Evolutionary conservation across 2,329 filamentous ascomycete species (phyloP).

Genomic region (Venturia aucupariae): DNA sequence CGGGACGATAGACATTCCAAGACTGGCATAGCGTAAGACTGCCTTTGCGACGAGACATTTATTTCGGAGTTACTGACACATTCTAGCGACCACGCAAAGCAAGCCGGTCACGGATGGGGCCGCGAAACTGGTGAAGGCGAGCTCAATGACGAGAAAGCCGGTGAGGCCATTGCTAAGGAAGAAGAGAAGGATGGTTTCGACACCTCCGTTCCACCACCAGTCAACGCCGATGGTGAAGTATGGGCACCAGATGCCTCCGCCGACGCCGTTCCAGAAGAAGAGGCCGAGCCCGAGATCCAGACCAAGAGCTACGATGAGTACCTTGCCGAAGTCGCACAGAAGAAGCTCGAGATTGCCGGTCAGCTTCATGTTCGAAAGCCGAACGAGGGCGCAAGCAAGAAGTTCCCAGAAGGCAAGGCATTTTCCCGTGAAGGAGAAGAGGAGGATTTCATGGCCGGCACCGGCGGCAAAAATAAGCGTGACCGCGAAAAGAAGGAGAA

Average conservation of each 20-base stretch:
- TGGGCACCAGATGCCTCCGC: constrained; percentile 18
- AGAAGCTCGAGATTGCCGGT: constrained; percentile 64
- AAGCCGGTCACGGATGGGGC: constrained; percentile 84
- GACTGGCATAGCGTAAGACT: constrained; percentile 48
- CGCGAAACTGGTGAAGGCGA: constrained; percentile 71
- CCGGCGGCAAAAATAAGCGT: constrained; percentile 66
- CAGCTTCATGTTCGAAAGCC: constrained; percentile 69
- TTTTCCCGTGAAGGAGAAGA: constrained; percentile 48
- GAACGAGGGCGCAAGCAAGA: constrained; percentile 92
- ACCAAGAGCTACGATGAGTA: constrained; percentile 85
- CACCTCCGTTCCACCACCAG: constrained; percentile 32
- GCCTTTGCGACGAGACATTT: not conserved
- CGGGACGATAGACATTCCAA: constrained; percentile 54
- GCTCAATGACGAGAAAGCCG: constrained; percentile 84
- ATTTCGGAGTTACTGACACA: not conserved
- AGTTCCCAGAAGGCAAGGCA: constrained; percentile 80
- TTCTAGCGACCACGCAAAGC: constrained; percentile 69
- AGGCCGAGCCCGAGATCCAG: constrained; percentile 63
- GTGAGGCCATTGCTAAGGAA: constrained; percentile 75
- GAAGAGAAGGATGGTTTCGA: constrained; percentile 65
- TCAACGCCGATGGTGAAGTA: constrained; percentile 38
- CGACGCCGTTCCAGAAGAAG: constrained; percentile 34
- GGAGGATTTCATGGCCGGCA: constrained; percentile 63
- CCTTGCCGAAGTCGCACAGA: constrained; percentile 65
- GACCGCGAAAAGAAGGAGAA: constrained; percentile 90